A percentile compares a stretch with the other conserved stretches of the same genome.
These are phyloP conservation scores for Torulaspora indica DNA, from an alignment of 805 yeast species.

Conservation along the genomic window DNA sequence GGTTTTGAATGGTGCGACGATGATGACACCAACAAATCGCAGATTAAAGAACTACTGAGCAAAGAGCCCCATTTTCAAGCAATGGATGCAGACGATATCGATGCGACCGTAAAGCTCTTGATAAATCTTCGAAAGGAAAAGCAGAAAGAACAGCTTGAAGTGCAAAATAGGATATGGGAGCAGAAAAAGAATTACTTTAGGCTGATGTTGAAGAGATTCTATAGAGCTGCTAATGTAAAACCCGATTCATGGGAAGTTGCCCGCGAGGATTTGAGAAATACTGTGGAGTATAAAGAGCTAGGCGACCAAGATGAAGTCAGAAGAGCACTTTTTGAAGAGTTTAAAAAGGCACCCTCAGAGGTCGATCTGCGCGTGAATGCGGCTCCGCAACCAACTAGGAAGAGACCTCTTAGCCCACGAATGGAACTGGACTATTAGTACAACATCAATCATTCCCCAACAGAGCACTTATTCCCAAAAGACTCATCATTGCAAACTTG, in stretches of 20 bases:
- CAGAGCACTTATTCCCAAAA: slow-evolving; percentile 66
- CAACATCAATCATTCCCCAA: slow-evolving; percentile 47
- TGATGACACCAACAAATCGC: slow-evolving; percentile 14
- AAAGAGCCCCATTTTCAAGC: slow-evolving; percentile 25
- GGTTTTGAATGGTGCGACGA: slow-evolving; percentile 26
- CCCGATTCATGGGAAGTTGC: slow-evolving; percentile 39
- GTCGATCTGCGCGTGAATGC: slow-evolving; percentile 18
- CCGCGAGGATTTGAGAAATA: slow-evolving; percentile 27
- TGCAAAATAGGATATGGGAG: slow-evolving; percentile 16
- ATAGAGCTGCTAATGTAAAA: slow-evolving; percentile 20
- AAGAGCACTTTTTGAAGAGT: slow-evolving; percentile 35
- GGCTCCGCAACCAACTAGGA: slow-evolving; percentile 19
- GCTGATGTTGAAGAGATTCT: slow-evolving; percentile 23
- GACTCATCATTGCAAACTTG: slow-evolving; percentile 70
- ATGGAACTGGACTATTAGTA: slow-evolving; percentile 35
- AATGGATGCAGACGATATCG: slow-evolving; percentile 31
- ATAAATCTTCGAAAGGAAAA: slow-evolving; percentile 25
- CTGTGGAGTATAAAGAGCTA: slow-evolving; percentile 37
- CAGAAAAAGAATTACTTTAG: slow-evolving; percentile 29
- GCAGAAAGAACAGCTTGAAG: slow-evolving; percentile 22
- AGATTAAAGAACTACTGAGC: slow-evolving; percentile 17
- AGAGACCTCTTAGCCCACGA: slow-evolving; percentile 28
- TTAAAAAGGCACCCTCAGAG: slow-evolving; percentile 20
- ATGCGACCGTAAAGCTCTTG: slow-evolving; percentile 30
- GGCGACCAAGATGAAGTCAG: slow-evolving; percentile 32